Evolutionary conservation across 495 filamentous ascomycete genomes (phyloP), one percentile per base, ranked within the genome.

Genomic region (Xylaria flabelliformis): DNA sequence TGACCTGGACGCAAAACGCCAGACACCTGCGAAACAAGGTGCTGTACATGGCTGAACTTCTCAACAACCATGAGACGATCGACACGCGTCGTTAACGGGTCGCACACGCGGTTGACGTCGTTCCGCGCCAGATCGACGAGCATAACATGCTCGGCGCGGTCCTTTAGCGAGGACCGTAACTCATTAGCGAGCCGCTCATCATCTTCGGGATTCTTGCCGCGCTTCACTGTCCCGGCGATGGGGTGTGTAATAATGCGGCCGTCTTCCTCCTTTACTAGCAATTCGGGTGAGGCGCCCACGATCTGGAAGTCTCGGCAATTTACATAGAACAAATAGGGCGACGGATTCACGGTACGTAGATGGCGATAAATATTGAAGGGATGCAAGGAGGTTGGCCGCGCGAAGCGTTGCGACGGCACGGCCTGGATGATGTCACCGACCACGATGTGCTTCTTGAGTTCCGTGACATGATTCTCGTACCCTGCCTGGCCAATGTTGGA

Each of bases 291-390:
- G 36, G 96, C 96, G 72, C 96, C 96, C 10, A 99, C 92, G 68
- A 99, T 93, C 81, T 97, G 93, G 83, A 99, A 98, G 80, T 92
- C 90, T 67, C 86, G 84, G 83, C 95, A 98, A 78, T 93, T 89
- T 67, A 99, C 90, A 84, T 93, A 99, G 89, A 99, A 99, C 44
- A 98, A 89, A 80, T 99, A 99, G 0, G 96, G 96, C 9, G 93
- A 96, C 0, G 96, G 96, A 78, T 99, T 99, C 74, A 98, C 93
- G 12, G 92, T 97, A 75, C 96, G 93, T 41, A 99, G 88, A 78
- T 97, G 94, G 50, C 95, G 92, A 88, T 98, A 99, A 81, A 99
- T 94, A 85, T 99, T 99, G 86, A 97, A 99, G 0, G 96, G 94
- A 80, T 98, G 96, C 29, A 99, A 86, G 50, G 88, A 88, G 15